Conservation (phyloP, 1,139 yeast genomes). For the Candida buenavistaensis region DNA sequence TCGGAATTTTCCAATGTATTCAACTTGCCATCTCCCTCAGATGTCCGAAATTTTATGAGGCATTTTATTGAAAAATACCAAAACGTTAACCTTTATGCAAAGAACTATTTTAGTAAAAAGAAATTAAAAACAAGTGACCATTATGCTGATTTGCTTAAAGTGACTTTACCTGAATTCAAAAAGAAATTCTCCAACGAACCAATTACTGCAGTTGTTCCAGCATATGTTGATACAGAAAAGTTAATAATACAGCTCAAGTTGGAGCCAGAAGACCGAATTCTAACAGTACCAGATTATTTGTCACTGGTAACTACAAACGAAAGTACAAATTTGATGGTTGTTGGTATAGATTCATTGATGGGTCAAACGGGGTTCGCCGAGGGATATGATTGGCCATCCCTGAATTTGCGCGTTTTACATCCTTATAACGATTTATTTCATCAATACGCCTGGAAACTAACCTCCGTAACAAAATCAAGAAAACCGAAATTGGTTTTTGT, state of each 20-base stretch:
- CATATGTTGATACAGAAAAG: conserved; percentile 3
- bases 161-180: neutral
- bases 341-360: conserved; percentile 25
- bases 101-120: neutral
- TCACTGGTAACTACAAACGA: conserved; percentile 14
- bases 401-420: conserved; percentile 20
- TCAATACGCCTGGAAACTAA: conserved; percentile 6
- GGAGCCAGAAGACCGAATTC: conserved; percentile 5
- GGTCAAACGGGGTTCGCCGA: conserved; percentile 23
- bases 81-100: neutral
- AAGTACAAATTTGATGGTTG: conserved; percentile 16
- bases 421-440: conserved; percentile 24
- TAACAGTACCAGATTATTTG: conserved; percentile 19
- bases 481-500: conserved; percentile 18
- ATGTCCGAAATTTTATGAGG: conserved; percentile 1
- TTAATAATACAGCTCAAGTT: conserved; percentile 1
- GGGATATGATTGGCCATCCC: neutral
- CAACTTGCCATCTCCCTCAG: conserved; percentile 2
- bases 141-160: neutral
- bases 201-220: conserved; percentile 15
- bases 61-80: conserved; percentile 1
- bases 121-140: conserved; percentile 3
- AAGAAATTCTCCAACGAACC: conserved; percentile 9
- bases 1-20: conserved; percentile 3
- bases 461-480: neutral